phyloP scores from a whole-genome alignment of 371 early-diverging fungal genomes.

The Mortierella sp. region DNA sequence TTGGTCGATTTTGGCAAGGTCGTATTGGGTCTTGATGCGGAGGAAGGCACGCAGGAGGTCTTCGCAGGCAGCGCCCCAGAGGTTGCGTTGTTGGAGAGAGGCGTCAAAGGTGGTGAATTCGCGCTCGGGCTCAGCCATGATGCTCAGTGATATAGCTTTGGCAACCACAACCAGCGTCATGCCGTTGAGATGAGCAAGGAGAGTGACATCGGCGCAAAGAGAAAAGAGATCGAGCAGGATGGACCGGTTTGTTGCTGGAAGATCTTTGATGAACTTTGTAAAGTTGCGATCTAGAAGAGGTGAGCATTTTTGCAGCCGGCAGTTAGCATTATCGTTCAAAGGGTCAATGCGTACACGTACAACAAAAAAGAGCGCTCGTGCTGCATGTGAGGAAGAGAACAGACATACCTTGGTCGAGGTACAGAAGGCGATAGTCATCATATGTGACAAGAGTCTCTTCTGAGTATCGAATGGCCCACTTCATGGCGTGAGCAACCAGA shows the following conservation, averaged over 20 bases:
- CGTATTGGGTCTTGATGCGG: constrained; percentile 51
- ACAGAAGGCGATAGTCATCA: constrained; percentile 42
- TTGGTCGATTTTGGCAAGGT: constrained; percentile 51
- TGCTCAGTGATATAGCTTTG: constrained; percentile 53
- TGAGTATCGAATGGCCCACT: constrained; percentile 54
- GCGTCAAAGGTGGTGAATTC: constrained; percentile 54
- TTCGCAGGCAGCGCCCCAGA: constrained; percentile 54
- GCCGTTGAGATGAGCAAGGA: constrained; percentile 49
- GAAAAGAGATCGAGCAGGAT: constrained; percentile 57
- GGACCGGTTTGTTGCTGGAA: constrained; percentile 47
- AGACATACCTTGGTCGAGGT: constrained; percentile 45
- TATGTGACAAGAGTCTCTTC: constrained; percentile 54
- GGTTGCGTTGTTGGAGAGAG: constrained; percentile 50
- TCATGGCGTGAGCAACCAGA: constrained; percentile 56
- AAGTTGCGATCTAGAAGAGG: constrained; percentile 40
- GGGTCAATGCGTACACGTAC: not conserved
- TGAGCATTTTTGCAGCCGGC: not conserved
- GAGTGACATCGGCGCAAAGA: constrained; percentile 54
- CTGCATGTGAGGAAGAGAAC: not conserved
- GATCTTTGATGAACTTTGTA: constrained; percentile 30
- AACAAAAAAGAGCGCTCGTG: not conserved
- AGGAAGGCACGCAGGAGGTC: constrained; percentile 54
- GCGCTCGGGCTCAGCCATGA: constrained; percentile 53
- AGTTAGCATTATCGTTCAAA: too few species aligned
- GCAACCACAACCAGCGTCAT: constrained; percentile 55